Conservation (phyloP, 2,329 filamentous ascomycete genomes). For the Neopestalotiopsis sp. region DNA sequence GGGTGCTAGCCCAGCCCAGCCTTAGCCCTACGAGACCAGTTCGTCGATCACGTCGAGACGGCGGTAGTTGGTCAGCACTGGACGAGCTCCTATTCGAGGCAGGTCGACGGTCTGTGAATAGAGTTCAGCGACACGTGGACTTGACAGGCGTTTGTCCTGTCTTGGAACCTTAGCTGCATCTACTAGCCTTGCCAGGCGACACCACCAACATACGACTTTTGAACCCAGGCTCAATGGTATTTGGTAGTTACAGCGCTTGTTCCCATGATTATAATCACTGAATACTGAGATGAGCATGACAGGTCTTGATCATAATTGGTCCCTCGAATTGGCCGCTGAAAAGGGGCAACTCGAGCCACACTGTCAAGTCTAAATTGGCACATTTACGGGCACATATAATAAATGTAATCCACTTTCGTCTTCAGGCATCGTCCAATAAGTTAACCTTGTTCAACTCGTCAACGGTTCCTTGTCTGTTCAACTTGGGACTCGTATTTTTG, state of each 20-base stretch:
- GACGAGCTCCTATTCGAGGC: background rate
- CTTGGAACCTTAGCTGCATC: background rate
- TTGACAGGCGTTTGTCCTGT: background rate
- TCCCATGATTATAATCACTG: background rate
- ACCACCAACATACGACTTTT: background rate
- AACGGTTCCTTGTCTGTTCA: background rate
- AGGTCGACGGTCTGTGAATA: background rate
- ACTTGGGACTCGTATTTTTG: background rate
- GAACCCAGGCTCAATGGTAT: background rate
- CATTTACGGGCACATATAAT: background rate
- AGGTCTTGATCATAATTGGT: background rate
- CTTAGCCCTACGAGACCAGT: background rate
- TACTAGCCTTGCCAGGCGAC: background rate
- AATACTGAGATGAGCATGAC: background rate
- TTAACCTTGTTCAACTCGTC: background rate
- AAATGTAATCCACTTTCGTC: background rate
- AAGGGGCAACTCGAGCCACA: background rate
- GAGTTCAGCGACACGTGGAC: background rate
- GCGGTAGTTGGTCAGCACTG: background rate
- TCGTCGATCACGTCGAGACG: background rate
- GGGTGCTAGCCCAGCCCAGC: background rate
- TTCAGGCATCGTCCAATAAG: background rate
- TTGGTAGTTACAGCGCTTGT: background rate
- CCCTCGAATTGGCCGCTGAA: background rate
- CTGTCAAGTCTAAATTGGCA: background rate